Percentiles rank a stretch among this genome's conserved stretches.
Conservation (phyloP, 495 filamentous ascomycete genomes). For the Penicillium goetzii region DNA sequence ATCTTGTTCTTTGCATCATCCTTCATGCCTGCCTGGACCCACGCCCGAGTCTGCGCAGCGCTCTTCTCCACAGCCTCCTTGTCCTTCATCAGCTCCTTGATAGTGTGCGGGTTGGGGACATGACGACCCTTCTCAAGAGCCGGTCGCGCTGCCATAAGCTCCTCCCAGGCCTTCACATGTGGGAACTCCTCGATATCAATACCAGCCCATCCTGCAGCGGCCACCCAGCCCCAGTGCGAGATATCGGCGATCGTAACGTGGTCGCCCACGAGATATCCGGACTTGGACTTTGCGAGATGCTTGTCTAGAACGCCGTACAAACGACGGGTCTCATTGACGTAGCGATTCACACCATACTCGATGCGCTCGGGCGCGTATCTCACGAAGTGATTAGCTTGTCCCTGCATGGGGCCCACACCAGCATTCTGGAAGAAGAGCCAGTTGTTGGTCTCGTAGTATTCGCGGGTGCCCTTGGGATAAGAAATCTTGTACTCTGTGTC, state of each 20-base stretch:
- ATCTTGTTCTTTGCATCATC: constrained; percentile 55
- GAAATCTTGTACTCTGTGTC: constrained; percentile 84
- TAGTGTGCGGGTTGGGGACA: constrained; percentile 70
- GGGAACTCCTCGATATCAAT: constrained; percentile 80
- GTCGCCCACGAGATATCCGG: constrained; percentile 78
- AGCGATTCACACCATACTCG: constrained; percentile 82
- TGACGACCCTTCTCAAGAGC: constrained; percentile 78
- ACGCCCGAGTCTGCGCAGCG: constrained; percentile 51
- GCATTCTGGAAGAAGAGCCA: constrained; percentile 79
- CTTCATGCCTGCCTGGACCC: constrained; percentile 69
- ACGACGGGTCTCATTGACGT: constrained; percentile 77
- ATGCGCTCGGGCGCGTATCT: constrained; percentile 89
- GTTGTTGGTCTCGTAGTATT: constrained; percentile 77
- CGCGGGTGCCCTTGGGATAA: constrained; percentile 72
- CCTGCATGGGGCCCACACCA: constrained; percentile 91
- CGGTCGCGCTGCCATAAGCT: constrained; percentile 64
- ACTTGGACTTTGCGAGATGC: constrained; percentile 65
- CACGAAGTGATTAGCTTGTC: constrained; percentile 87
- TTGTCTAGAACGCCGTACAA: constrained; percentile 79
- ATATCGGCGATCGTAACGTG: constrained; percentile 85
- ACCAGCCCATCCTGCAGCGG: constrained; percentile 67
- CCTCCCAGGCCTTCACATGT: constrained; percentile 73
- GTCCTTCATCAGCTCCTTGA: constrained; percentile 60
- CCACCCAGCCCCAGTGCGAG: constrained; percentile 77
- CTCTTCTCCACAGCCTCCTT: constrained; percentile 58